Evolutionary conservation across 345 rosid species (phyloP).

Genomic region (Ceriops tagal): DNA sequence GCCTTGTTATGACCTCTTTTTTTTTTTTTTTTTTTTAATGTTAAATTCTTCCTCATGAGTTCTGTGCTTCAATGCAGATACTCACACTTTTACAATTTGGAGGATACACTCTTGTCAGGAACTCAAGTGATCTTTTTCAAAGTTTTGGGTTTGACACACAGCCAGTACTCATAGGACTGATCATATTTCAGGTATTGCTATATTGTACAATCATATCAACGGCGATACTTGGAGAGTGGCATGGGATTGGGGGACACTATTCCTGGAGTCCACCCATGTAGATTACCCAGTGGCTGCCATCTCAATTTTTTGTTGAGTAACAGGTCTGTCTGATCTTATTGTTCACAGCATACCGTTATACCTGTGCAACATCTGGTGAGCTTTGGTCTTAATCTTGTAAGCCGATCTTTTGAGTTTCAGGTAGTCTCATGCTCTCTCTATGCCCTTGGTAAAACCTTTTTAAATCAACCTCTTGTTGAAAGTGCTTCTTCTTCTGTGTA

Average conservation of each 20-base stretch:
- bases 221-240: not conserved
- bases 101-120: slow-evolving; percentile 97
- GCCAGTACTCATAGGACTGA: slow-evolving; percentile 88
- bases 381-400: slow-evolving; percentile 88
- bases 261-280: not conserved
- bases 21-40: not conserved
- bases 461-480: not conserved
- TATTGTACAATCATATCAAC: not conserved
- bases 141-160: slow-evolving; percentile 97
- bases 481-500: slow-evolving; percentile 19
- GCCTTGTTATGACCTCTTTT: not conserved
- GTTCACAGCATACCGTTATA: slow-evolving; percentile 80
- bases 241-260: not conserved
- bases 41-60: slow-evolving; percentile 6
- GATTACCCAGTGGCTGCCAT: not conserved
- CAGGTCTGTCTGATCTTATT: slow-evolving; percentile 3
- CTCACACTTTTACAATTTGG: slow-evolving; percentile 90
- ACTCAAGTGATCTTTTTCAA: slow-evolving; percentile 83
- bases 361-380: slow-evolving; percentile 88
- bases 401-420: slow-evolving; percentile 98
- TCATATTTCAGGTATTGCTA: slow-evolving; percentile 82
- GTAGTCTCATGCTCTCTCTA: slow-evolving; percentile 29
- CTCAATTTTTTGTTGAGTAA: not conserved
- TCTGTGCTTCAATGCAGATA: slow-evolving; percentile 43
- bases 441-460: not conserved